A percentile compares a stretch with the other conserved stretches of the same genome.
Evolutionary conservation across 2,329 filamentous ascomycete genomes (phyloP).

Genomic region (Colletotrichum destructivum): DNA sequence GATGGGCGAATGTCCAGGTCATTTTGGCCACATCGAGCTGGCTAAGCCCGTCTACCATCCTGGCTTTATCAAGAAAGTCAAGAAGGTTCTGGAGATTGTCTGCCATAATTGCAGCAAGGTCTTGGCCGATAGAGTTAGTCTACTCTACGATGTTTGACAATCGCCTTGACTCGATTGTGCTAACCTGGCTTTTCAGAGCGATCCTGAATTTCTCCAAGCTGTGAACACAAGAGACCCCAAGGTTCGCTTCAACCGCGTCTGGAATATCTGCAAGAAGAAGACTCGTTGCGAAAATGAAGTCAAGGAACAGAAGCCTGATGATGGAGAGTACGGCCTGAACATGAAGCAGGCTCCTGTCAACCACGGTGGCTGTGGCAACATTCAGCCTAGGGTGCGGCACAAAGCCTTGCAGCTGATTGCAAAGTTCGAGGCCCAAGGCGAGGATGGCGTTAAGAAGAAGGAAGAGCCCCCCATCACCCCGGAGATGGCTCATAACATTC

Average conservation of each 20-base stretch:
- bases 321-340: conserved; percentile 72
- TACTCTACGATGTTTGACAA: conserved; percentile 68
- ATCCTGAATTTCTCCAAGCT: conserved; percentile 86
- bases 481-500: conserved; percentile 86
- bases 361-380: conserved; percentile 95
- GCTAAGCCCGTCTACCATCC: conserved; percentile 94
- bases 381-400: conserved; percentile 89
- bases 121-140: conserved; percentile 97
- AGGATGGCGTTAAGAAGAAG: conserved; percentile 79
- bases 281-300: conserved; percentile 85
- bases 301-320: conserved; percentile 78
- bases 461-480: conserved; percentile 89
- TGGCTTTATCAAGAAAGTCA: conserved; percentile 99
- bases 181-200: conserved; percentile 79
- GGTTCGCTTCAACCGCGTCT: conserved; percentile 92
- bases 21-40: conserved; percentile 99
- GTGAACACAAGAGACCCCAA: conserved; percentile 92
- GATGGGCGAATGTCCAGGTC: conserved; percentile 95
- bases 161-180: conserved; percentile 69
- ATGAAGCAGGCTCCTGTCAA: conserved; percentile 71
- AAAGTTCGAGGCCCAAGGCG: conserved; percentile 81
- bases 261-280: conserved; percentile 92
- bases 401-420: conserved; percentile 87
- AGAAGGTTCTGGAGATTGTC: conserved; percentile 98
- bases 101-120: conserved; percentile 99